Evolutionary conservation across 129 eudicot species (phyloP), one percentile per base, ranked within the genome.

Genomic region (Helichrysum umbraculigerum): DNA sequence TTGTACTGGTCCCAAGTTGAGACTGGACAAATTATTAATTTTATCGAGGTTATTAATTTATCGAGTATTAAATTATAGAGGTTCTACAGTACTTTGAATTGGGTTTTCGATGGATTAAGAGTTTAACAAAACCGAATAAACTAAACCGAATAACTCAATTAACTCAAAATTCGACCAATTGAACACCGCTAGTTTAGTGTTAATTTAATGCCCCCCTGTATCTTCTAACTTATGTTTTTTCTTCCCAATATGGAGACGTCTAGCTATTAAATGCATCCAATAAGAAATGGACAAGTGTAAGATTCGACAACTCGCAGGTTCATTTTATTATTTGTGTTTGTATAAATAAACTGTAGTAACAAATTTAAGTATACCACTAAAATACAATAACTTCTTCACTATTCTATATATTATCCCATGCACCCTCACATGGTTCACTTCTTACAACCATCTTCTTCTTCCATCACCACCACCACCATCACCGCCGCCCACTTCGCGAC

Each of bases 391-490:
- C 20, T 44, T 70, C 57, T 71, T 7, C 65, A 62, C 58, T 71
- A 42, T 58, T 33, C 69, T 73, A 80, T 80, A 79, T 52, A 72
- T 56, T 58, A 59, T 56, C 75, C 42, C 69, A 57, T 57, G 83
- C 83, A 73, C 9, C 74, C 29, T 65, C 83, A 80, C 83, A 80
- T 80, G 70, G 32, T 41, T 80, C 58, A 35, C 74, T 73, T 80
- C 83, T 56, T 44, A 56, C 67, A 39, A 79, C 68, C 61, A 39
- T 56, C 66, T 52, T 65, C 74, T 6, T 72, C 34, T 32, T 6
- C 30, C 68, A 25, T 25, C 28, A 67, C 57, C 42, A 8, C 50
- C 32, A 7, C 76, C 47, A 15, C 56, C 41, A 30, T 30, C 56
- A 16, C 52, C 39, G 7, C 68, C 33, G 33, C 15, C 25, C 2